These are phyloP conservation scores for Leccinum aurantiacum DNA, from an alignment of 768 basidiomycete species.

Conservation along the genomic window DNA sequence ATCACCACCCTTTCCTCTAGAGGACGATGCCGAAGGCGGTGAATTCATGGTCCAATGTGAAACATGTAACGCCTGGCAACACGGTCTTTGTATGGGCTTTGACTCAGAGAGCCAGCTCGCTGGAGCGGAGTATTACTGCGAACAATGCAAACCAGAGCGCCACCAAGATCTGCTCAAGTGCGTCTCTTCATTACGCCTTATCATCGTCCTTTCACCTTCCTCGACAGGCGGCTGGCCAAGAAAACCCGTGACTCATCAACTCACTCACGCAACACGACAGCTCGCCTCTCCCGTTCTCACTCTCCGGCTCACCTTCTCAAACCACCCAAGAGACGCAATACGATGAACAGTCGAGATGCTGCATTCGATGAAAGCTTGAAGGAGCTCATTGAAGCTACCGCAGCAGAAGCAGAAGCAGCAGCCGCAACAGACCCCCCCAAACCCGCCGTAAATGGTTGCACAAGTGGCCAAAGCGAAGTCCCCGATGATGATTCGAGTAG, in stretches of 20 bases:
- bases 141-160: conserved; percentile 84
- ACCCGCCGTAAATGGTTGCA: conserved; percentile 36
- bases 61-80: conserved; percentile 97
- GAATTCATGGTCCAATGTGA: conserved; percentile 99
- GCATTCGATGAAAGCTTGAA: conserved; percentile 87
- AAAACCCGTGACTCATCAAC: conserved; percentile 63
- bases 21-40: conserved; percentile 79
- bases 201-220: conserved; percentile 19
- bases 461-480: conserved; percentile 40
- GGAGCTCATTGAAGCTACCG: conserved; percentile 72
- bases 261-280: conserved; percentile 56
- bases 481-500: conserved; percentile 52
- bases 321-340: conserved; percentile 86
- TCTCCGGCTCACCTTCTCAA: conserved; percentile 63
- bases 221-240: conserved; percentile 58
- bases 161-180: conserved; percentile 83
- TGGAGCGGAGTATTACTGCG: conserved; percentile 91
- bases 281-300: conserved; percentile 73
- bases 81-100: conserved; percentile 94
- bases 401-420: conserved; percentile 70
- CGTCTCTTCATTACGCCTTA: conserved; percentile 32
- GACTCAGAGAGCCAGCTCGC: conserved; percentile 72
- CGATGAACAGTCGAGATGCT: conserved; percentile 97
- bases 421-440: conserved; percentile 45
- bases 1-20: conserved; percentile 39